These are phyloP conservation scores for Penicillium lagena DNA, from an alignment of 495 filamentous ascomycete species.

Conservation along the genomic window DNA sequence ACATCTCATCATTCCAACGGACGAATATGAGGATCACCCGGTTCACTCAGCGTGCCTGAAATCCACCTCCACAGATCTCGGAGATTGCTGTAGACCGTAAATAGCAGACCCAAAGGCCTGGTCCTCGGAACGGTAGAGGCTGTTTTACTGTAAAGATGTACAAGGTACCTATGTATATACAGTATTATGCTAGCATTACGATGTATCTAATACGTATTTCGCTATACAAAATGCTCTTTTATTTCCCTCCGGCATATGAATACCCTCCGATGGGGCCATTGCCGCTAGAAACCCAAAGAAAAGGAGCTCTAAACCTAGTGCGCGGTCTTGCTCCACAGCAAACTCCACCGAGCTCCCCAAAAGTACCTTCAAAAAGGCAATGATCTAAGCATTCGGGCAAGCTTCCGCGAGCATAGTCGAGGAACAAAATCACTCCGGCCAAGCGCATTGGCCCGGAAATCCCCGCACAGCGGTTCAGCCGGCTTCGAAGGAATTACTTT, in stretches of 20 bases:
- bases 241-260: not conserved
- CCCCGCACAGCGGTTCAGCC: slow-evolving; percentile 15
- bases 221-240: too few relatives aligned
- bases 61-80: too few relatives aligned
- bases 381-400: slow-evolving; percentile 5
- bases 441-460: slow-evolving; percentile 8
- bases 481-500: not conserved
- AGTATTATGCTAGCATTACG: not conserved
- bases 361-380: not conserved
- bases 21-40: too few relatives aligned
- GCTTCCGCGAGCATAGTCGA: slow-evolving; percentile 9
- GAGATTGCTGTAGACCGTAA: not conserved
- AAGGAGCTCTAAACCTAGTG: not conserved
- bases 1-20: too few relatives aligned
- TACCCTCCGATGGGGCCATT: not conserved
- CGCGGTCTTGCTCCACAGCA: too few relatives aligned
- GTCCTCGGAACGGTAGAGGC: too few relatives aligned
- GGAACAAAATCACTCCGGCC: not conserved
- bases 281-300: not conserved
- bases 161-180: not conserved
- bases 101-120: not conserved
- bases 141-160: too few relatives aligned
- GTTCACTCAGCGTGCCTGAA: too few relatives aligned
- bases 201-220: too few relatives aligned
- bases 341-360: too few relatives aligned